A percentile compares a stretch with the other conserved stretches of the same genome.
phyloP scores from a whole-genome alignment of 1,284 basidiomycete genomes.

The Ceratobasidium sp. region DNA sequence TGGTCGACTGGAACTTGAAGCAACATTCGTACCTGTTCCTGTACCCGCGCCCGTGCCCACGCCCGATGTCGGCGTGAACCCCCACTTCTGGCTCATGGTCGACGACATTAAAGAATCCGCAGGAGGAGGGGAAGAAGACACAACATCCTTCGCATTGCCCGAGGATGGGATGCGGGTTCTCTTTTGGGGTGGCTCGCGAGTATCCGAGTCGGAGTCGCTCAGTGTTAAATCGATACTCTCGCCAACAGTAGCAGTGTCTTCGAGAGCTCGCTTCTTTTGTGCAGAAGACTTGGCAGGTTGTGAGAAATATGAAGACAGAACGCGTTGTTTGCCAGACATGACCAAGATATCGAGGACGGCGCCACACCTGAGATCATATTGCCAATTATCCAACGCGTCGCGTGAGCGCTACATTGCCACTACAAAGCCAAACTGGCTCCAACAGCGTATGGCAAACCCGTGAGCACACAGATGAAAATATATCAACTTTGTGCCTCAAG shows the following conservation, averaged over 20 bases:
- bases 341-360: background rate
- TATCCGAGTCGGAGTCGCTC: slow-evolving; percentile 35
- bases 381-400: slow-evolving; percentile 7
- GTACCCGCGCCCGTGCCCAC: background rate
- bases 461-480: background rate
- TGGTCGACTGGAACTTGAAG: slow-evolving; percentile 21
- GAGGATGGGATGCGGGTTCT: slow-evolving; percentile 1
- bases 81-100: slow-evolving; percentile 26
- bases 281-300: slow-evolving; percentile 5
- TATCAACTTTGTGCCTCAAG: slow-evolving; percentile 17
- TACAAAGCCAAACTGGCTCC: background rate
- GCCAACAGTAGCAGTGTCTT: background rate
- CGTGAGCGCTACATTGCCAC: background rate
- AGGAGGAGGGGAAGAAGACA: slow-evolving; percentile 19
- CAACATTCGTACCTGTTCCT: background rate
- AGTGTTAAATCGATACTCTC: slow-evolving; percentile 28
- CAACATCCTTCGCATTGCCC: background rate
- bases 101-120: slow-evolving; percentile 14
- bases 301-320: slow-evolving; percentile 37
- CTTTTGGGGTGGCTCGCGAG: slow-evolving; percentile 26
- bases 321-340: slow-evolving; percentile 28
- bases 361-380: background rate
- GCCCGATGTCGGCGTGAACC: slow-evolving; percentile 7
- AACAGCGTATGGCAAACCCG: background rate
- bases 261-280: background rate